Evolutionary conservation across 352 stramenopile species (phyloP).

Genomic region (Pythium dissotocum): DNA sequence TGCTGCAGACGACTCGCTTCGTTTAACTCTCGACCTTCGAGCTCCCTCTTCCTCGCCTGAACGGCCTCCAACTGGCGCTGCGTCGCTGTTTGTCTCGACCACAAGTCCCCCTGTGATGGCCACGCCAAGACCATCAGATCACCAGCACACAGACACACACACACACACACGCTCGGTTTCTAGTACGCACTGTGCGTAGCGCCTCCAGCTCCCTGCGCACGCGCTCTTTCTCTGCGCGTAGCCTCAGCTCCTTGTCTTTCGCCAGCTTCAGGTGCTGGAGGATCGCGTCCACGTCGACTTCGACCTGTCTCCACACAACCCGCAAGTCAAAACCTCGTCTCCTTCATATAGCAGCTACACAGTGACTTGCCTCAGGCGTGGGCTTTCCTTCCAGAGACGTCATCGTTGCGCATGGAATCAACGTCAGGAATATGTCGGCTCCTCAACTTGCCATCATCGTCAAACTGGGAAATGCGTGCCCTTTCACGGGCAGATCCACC

Average conservation of each 20-base stretch:
- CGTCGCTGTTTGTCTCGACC: conserved; percentile 45
- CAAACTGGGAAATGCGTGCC: background rate
- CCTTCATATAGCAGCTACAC: background rate
- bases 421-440: background rate
- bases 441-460: background rate
- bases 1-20: conserved; percentile 35
- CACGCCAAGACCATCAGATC: background rate
- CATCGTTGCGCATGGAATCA: background rate
- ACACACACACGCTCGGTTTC: too few relatives aligned
- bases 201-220: conserved; percentile 54
- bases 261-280: conserved; percentile 48
- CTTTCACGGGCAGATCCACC: background rate
- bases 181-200: conserved; percentile 37
- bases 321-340: background rate
- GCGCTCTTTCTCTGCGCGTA: conserved; percentile 69
- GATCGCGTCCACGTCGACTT: conserved; percentile 60
- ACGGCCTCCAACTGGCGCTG: conserved; percentile 47
- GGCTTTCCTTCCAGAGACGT: conserved; percentile 5
- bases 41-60: conserved; percentile 34
- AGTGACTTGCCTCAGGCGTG: background rate
- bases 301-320: conserved; percentile 10
- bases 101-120: conserved; percentile 36
- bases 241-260: conserved; percentile 65
- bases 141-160: background rate
- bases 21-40: conserved; percentile 37